These are phyloP conservation scores for Crithidia bombi DNA, from an alignment of 208 protist species.

Conservation along the genomic window DNA sequence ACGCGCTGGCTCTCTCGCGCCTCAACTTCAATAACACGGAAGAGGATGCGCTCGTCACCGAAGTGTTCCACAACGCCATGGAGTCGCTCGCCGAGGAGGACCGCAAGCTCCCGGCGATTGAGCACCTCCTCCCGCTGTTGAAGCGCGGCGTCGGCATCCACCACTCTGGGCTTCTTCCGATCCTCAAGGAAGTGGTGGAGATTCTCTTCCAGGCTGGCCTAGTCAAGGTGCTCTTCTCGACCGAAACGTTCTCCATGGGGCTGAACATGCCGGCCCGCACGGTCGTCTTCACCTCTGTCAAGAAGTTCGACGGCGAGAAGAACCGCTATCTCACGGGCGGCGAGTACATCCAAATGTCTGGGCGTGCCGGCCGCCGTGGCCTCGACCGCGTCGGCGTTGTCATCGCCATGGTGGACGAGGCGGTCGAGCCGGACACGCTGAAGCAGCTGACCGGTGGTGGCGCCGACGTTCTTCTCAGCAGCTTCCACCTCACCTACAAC, in stretches of 20 bases:
- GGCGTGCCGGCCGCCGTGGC: constrained; percentile 99
- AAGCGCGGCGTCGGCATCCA: constrained; percentile 99
- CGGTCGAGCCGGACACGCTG: constrained; percentile 95
- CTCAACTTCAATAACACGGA: constrained; percentile 96
- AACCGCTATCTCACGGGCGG: constrained; percentile 95
- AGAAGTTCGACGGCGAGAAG: constrained; percentile 99
- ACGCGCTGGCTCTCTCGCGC: constrained; percentile 93
- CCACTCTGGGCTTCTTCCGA: constrained; percentile 99
- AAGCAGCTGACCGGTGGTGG: constrained; percentile 94
- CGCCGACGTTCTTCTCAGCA: constrained; percentile 94
- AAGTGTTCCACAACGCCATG: constrained; percentile 97
- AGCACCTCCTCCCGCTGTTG: constrained; percentile 96
- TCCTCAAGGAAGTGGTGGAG: constrained; percentile 99
- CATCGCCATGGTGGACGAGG: constrained; percentile 98
- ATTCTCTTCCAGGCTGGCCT: constrained; percentile 99
- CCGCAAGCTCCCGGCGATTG: constrained; percentile 92
- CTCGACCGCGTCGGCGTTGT: constrained; percentile 98
- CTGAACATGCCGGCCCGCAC: constrained; percentile 99
- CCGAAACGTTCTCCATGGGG: constrained; percentile 99
- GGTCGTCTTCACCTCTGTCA: constrained; percentile 98
- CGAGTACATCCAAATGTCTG: constrained; percentile 99
- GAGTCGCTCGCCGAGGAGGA: constrained; percentile 95
- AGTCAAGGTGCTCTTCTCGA: constrained; percentile 99
- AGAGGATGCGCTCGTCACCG: constrained; percentile 93
- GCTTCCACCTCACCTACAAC: constrained; percentile 99